Evolutionary conservation across 2,329 filamentous ascomycete species (phyloP), one percentile per base, ranked within the genome.

Genomic region (Fusarium pseudoanthophilum): DNA sequence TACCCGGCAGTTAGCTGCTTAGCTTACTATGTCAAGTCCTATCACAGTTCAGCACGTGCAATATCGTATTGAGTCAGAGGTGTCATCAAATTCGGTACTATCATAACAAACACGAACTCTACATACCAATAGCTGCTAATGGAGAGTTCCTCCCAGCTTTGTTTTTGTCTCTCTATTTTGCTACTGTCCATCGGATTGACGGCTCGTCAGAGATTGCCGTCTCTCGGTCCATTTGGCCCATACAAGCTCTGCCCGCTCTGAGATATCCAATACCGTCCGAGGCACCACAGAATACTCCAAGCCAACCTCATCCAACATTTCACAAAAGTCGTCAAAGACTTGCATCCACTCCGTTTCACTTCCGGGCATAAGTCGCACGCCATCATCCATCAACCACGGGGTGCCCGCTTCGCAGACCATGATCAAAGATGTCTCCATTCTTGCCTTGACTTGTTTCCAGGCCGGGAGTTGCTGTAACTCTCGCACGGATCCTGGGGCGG

Each of bases 391-490:
- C 1, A 74, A n/a, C 71, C 72, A 75, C 8, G 67, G 53, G 1
- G 71, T 68, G 1, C 71, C 64, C 10, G 68, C 53, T 69, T 85
- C 82, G 53, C 83, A 85, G 1, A 85, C 75, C 49, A 84, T 66
- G 2, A 85, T 79, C 26, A 82, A 37, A 1, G 78, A 79, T 2
- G 40, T 53, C 42, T 70, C 74, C 82, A 85, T 85, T 20, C 78
- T 75, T 5, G 63, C 40, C 60, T 76, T 72, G n/a, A 84, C 62
- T 46, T 77, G 72, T 11, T 30, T 28, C 82, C 82, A 84, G 14
- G 46, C 48, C n/a, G n/a, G n/a, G n/a, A n/a, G n/a, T n/a, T n/a
- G n/a, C n/a, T n/a, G n/a, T n/a, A n/a, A n/a, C n/a, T n/a, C n/a
- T n/a, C n/a, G 4, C 30, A 13, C 30, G 11, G 13, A 11, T 13